phyloP scores from a whole-genome alignment of 2,329 filamentous ascomycete species.

The Chalaropsis ovoidea region DNA sequence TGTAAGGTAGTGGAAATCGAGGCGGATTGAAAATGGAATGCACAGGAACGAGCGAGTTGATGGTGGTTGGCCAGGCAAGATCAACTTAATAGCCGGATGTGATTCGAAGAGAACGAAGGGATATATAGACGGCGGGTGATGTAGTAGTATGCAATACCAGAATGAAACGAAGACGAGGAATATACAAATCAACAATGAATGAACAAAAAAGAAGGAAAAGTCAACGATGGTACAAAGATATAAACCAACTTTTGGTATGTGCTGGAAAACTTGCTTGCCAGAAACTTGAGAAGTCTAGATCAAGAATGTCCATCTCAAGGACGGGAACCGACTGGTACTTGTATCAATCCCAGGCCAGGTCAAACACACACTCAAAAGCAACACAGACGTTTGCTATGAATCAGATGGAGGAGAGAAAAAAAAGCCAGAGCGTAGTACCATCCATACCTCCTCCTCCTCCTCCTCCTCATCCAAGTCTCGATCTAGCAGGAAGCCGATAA shows the following conservation, averaged over 20 bases:
- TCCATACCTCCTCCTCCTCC: not conserved
- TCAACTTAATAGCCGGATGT: conserved; percentile 3
- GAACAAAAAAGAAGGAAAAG: conserved; percentile 7
- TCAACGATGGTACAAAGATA: conserved; percentile 17
- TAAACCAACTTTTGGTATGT: not conserved
- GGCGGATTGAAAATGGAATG: conserved; percentile 17
- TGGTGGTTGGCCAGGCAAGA: conserved; percentile 12
- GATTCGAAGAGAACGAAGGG: not conserved
- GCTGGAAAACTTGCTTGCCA: conserved; percentile 10
- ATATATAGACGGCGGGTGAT: not conserved
- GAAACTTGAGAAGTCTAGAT: conserved; percentile 13
- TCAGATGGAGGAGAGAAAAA: not conserved
- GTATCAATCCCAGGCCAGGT: not conserved
- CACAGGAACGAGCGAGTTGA: conserved; percentile 20
- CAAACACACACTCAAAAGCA: not conserved
- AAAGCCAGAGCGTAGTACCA: conserved; percentile 7
- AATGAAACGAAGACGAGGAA: conserved; percentile 14
- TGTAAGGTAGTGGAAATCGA: not conserved
- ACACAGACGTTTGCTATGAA: not conserved
- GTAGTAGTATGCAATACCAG: conserved; percentile 11
- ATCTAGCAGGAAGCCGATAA: not conserved
- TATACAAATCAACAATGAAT: conserved; percentile 8
- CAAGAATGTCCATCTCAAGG: not conserved
- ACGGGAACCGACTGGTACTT: conserved; percentile 4
- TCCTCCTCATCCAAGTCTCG: not conserved